A percentile compares a stretch with the other conserved stretches of the same genome.
These are phyloP conservation scores for Pichia deserticola DNA, from an alignment of 805 yeast genomes.

Conservation along the genomic window DNA sequence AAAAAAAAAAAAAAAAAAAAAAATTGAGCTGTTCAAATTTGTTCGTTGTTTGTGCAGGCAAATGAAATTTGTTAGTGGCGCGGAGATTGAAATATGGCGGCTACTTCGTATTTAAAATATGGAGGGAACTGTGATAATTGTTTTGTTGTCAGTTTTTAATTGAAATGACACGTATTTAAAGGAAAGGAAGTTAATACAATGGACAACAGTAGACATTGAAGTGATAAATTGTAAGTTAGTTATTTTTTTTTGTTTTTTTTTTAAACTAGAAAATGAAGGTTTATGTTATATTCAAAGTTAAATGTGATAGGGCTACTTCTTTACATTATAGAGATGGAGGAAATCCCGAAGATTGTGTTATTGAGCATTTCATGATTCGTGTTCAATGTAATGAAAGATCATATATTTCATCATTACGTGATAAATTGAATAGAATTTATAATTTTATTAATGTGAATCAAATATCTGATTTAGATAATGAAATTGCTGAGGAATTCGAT, in stretches of 20 bases:
- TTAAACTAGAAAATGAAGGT: neutral
- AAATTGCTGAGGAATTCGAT: neutral
- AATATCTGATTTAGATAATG: conserved; percentile 1
- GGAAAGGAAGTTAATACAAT: neutral
- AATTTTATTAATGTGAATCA: neutral
- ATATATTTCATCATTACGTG: neutral
- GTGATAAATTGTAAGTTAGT: too few species aligned
- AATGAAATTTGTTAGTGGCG: neutral
- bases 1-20: too few species aligned
- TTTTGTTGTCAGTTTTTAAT: too few species aligned
- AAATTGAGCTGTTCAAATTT: too few species aligned
- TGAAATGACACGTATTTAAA: neutral
- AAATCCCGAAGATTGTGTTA: neutral
- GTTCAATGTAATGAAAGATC: neutral
- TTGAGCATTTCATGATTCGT: neutral
- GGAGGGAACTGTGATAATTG: neutral
- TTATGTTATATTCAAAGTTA: neutral
- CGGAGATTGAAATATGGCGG: neutral
- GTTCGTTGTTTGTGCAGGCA: too few species aligned
- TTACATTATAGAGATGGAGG: neutral
- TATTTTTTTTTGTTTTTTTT: too few species aligned
- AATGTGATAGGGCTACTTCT: neutral
- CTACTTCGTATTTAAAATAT: too few species aligned
- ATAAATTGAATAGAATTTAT: neutral
- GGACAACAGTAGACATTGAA: neutral